These are phyloP conservation scores for Pyrenophora teres DNA, from an alignment of 2,329 filamentous ascomycete genomes.

Conservation along the genomic window DNA sequence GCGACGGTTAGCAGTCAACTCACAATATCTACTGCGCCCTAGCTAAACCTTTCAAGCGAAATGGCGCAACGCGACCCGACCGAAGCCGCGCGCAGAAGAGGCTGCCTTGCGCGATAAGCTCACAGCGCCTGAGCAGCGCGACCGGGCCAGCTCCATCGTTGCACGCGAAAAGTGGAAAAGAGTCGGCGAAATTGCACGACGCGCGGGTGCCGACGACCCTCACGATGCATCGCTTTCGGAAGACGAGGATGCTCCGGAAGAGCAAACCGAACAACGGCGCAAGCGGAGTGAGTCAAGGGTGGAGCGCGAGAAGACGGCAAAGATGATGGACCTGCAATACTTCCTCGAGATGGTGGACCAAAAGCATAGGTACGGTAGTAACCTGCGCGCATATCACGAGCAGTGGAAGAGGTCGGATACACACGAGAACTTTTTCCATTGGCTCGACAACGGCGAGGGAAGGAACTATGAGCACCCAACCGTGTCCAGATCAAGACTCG, in stretches of 20 bases:
- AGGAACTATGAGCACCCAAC: conserved; percentile 69
- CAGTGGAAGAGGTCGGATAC: conserved; percentile 80
- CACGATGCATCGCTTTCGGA: conserved; percentile 56
- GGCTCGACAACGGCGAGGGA: conserved; percentile 84
- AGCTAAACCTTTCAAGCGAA: conserved; percentile 51
- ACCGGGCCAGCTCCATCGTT: conserved; percentile 40
- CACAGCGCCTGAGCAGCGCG: conserved; percentile 30
- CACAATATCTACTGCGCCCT: conserved; percentile 14
- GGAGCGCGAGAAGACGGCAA: conserved; percentile 68
- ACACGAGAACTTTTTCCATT: conserved; percentile 90
- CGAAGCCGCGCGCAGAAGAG: conserved; percentile 48
- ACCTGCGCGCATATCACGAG: conserved; percentile 78
- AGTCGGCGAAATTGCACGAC: conserved; percentile 69
- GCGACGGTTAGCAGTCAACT: conserved; percentile 49
- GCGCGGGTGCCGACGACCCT: conserved; percentile 71
- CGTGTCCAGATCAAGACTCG: conserved; percentile 74
- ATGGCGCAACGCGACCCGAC: conserved; percentile 58
- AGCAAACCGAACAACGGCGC: conserved; percentile 39
- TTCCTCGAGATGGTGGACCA: conserved; percentile 84
- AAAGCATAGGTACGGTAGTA: conserved; percentile 86
- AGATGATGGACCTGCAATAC: conserved; percentile 83
- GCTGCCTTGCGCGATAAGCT: conserved; percentile 23
- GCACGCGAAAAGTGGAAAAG: conserved; percentile 78
- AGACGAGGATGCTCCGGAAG: conserved; percentile 41
- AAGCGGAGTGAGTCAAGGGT: conserved; percentile 57